Percentiles rank a stretch among this genome's conserved stretches.
phyloP scores from a whole-genome alignment of 2,329 filamentous ascomycete genomes.

The Hymenoscyphus repandus region DNA sequence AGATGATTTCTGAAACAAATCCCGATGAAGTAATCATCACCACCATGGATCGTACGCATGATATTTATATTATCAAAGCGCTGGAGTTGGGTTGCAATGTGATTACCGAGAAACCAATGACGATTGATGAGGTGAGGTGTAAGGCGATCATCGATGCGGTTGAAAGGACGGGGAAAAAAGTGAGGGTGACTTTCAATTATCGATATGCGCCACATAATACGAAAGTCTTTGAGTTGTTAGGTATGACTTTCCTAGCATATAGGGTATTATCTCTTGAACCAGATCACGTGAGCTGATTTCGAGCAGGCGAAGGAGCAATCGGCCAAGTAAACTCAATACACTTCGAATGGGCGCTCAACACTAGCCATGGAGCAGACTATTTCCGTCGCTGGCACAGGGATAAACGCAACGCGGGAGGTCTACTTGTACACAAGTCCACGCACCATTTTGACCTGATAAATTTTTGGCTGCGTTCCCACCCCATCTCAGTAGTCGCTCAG shows the following conservation, averaged over 20 bases:
- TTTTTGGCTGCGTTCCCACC: constrained; percentile 54
- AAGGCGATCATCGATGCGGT: constrained; percentile 50
- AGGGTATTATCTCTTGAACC: not conserved
- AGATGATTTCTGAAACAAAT: constrained; percentile 50
- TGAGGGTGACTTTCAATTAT: constrained; percentile 60
- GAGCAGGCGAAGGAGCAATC: constrained; percentile 44
- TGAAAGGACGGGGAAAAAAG: constrained; percentile 41
- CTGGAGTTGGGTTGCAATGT: constrained; percentile 55
- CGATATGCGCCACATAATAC: constrained; percentile 62
- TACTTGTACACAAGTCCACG: constrained; percentile 58
- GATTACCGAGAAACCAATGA: constrained; percentile 63
- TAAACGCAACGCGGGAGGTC: constrained; percentile 52
- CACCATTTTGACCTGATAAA: constrained; percentile 61
- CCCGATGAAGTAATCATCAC: constrained; percentile 59
- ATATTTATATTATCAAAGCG: constrained; percentile 54
- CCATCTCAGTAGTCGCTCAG: constrained; percentile 51
- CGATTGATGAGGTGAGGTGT: constrained; percentile 52
- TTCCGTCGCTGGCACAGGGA: constrained; percentile 60
- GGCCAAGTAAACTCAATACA: constrained; percentile 53
- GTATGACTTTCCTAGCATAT: constrained; percentile 8
- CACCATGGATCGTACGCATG: constrained; percentile 57
- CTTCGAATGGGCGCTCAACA: constrained; percentile 61
- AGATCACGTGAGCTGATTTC: not conserved
- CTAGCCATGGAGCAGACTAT: constrained; percentile 56
- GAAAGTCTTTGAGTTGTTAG: constrained; percentile 48